A percentile compares a stretch with the other conserved stretches of the same genome.
These are phyloP conservation scores for Westerdykella sp. DNA, from an alignment of 2,329 filamentous ascomycete genomes.

Conservation along the genomic window DNA sequence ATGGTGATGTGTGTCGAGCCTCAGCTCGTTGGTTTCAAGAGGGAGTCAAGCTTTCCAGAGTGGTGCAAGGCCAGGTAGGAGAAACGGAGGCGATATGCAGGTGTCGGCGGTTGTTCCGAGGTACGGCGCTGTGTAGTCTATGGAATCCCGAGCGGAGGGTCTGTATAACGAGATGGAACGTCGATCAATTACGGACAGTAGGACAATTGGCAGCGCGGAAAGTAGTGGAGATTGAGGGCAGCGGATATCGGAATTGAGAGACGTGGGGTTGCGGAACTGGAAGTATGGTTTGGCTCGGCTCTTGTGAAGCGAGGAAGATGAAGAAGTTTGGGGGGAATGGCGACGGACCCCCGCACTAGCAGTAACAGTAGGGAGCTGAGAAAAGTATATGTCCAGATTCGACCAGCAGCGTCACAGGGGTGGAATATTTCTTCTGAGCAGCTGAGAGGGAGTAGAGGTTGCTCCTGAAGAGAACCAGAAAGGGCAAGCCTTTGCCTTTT, in stretches of 20 bases:
- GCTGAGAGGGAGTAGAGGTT: no score
- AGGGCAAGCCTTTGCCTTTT: not conserved
- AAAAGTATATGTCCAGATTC: conserved; percentile 1
- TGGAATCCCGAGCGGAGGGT: no score
- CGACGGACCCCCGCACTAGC: no score
- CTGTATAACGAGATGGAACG: no score
- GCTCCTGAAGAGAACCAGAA: no score
- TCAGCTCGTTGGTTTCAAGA: conserved; percentile 18
- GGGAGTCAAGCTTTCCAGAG: conserved; percentile 11
- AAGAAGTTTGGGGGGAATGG: conserved; percentile 14
- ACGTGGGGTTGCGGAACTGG: conserved; percentile 25
- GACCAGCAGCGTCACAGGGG: no score
- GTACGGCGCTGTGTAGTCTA: no score
- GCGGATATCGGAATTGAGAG: conserved; percentile 17
- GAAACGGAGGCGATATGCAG: conserved; percentile 1
- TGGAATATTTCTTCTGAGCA: no score
- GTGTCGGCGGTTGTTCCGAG: not conserved
- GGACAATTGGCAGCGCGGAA: conserved; percentile 7
- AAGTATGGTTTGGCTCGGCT: conserved; percentile 24
- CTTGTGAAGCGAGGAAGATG: conserved; percentile 27
- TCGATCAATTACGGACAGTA: no score
- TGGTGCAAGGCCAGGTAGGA: not conserved
- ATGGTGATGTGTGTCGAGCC: conserved; percentile 20
- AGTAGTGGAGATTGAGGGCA: conserved; percentile 6
- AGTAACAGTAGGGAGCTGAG: conserved; percentile 10